phyloP scores from a whole-genome alignment of 345 rosid species.

The Populus tremula region DNA sequence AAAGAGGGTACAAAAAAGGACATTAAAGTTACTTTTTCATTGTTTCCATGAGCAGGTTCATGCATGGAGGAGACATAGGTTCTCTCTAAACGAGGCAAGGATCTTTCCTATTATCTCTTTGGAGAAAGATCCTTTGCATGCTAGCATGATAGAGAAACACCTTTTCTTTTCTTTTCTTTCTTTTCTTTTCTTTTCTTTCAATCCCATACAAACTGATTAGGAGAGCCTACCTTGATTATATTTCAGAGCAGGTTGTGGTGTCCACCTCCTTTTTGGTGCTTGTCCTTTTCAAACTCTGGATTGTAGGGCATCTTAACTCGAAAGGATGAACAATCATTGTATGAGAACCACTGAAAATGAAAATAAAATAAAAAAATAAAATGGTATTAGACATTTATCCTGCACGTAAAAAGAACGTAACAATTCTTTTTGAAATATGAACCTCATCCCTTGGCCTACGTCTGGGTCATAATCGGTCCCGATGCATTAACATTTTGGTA shows the following conservation, averaged over 20 bases:
- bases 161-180: not conserved
- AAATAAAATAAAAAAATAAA: not conserved
- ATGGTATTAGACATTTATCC: slow-evolving; percentile 12
- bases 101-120: not conserved
- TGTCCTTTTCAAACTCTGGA: slow-evolving; percentile 42
- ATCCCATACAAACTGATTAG: slow-evolving; percentile 27
- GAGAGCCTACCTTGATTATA: slow-evolving; percentile 34
- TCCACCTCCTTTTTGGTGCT: slow-evolving; percentile 34
- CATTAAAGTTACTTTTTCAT: not conserved
- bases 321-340: slow-evolving; percentile 37
- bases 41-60: slow-evolving; percentile 32
- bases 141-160: slow-evolving; percentile 23
- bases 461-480: not conserved
- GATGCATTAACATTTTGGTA: not conserved
- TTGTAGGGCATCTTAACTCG: slow-evolving; percentile 23
- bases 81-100: not conserved
- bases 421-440: not conserved
- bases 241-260: slow-evolving; percentile 30
- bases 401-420: not conserved
- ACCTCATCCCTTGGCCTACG: not conserved
- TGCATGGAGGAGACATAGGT: slow-evolving; percentile 22
- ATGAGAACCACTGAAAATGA: slow-evolving; percentile 27
- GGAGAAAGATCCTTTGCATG: slow-evolving; percentile 3
- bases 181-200: not conserved
- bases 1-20: not conserved